Percentiles rank a stretch among this genome's conserved stretches.
phyloP scores from a whole-genome alignment of 306 rosid species.

The Quercus mongolica region DNA sequence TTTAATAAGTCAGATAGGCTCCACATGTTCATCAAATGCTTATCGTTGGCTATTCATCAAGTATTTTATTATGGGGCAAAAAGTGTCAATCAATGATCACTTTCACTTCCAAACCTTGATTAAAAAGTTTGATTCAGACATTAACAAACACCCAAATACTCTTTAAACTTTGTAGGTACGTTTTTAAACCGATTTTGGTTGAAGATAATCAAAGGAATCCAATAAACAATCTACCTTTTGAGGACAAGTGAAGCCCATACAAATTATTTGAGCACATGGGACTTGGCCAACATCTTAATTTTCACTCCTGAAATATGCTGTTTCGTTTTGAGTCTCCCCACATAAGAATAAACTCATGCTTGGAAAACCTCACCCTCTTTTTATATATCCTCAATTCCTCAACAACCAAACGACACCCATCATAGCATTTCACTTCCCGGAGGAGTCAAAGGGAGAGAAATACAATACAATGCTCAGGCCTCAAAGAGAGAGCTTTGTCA shows the following conservation, averaged over 20 bases:
- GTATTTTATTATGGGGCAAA: conserved; percentile 21
- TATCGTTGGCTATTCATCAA: conserved; percentile 16
- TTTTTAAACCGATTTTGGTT: neutral
- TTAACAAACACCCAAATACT: neutral
- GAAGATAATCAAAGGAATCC: conserved; percentile 7
- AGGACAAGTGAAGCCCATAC: conserved; percentile 50
- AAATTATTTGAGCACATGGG: conserved; percentile 74
- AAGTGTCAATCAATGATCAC: conserved; percentile 15
- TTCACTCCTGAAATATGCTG: neutral
- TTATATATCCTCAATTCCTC: conserved; percentile 7
- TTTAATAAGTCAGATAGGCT: conserved; percentile 24
- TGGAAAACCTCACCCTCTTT: conserved; percentile 29
- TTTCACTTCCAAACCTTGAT: neutral
- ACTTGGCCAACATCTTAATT: conserved; percentile 25
- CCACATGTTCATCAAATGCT: conserved; percentile 23
- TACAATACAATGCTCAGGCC: conserved; percentile 45
- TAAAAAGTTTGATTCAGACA: neutral
- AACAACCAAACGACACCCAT: conserved; percentile 53
- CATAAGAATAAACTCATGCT: conserved; percentile 32
- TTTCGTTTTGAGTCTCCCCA: neutral
- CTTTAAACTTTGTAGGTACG: neutral
- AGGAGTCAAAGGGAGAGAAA: conserved; percentile 26
- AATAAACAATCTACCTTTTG: conserved; percentile 12
- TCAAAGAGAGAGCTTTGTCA: conserved; percentile 30
- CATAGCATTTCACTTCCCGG: conserved; percentile 76